Conservation (phyloP, 2,329 filamentous ascomycete species). For the Cladosporium sp. region DNA sequence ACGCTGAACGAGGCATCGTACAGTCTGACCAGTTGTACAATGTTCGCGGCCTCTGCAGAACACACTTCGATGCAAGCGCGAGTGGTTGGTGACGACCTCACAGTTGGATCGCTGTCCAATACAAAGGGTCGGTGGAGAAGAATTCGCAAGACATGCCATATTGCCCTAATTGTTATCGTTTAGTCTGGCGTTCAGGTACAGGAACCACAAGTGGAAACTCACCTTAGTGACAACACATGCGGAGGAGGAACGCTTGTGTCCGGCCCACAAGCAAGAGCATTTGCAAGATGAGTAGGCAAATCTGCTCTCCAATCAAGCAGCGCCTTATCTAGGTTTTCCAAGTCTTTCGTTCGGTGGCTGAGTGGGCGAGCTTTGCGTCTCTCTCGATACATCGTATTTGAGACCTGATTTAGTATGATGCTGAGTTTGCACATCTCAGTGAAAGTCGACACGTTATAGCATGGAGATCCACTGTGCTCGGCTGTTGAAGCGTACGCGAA, state of each 20-base stretch:
- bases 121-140: conserved; percentile 8
- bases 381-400: conserved; percentile 4
- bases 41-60: conserved; percentile 42
- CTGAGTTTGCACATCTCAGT: conserved; percentile 5
- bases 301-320: conserved; percentile 6
- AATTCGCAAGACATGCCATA: conserved; percentile 7
- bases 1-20: conserved; percentile 46
- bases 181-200: background rate
- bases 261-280: conserved; percentile 5
- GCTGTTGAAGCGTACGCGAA: conserved; percentile 31
- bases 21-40: conserved; percentile 39
- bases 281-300: background rate
- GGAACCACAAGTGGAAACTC: background rate
- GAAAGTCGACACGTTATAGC: conserved; percentile 11
- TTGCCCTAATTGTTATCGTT: background rate
- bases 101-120: conserved; percentile 2
- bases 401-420: conserved; percentile 8
- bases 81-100: conserved; percentile 31
- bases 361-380: conserved; percentile 2
- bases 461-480: conserved; percentile 35
- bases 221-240: conserved; percentile 5
- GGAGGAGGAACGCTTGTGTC: conserved; percentile 9
- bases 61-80: conserved; percentile 43
- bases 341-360: conserved; percentile 3
- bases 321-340: conserved; percentile 4